Evolutionary conservation across 2,329 filamentous ascomycete genomes (phyloP), one percentile per base, ranked within the genome.

Genomic region (Polytolypa hystricis): DNA sequence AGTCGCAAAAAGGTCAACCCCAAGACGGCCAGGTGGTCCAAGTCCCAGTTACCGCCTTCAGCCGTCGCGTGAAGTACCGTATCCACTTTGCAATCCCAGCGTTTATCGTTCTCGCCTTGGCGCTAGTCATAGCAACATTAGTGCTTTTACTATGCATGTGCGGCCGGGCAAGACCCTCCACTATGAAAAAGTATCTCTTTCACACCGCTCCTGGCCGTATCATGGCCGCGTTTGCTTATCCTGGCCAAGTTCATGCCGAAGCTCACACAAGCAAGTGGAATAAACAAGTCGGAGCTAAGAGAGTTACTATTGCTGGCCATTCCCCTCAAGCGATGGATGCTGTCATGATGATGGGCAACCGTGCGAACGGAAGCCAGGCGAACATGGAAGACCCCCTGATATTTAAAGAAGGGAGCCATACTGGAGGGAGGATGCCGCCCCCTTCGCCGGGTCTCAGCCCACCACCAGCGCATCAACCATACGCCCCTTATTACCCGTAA

Each of bases 101-200:
- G 55, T 35, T 67, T 59, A 40, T 75, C 69, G 38, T 63, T 65
- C 39, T 70, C 69, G 19, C 66, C 67, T 28, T 67, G 62, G 38
- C 68, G 65, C 14, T 68, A 65, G 32, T 66, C 60, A 32, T 67
- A 62, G 30, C 57, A 61, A 29, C 59, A 52, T 9, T 33, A 11
- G 49, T 49, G 6, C 45, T 44, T 35, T 44, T 48, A 23, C 50
- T 54, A 14, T 54, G 50, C 48, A 57, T 62, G 9, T 39, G 33
- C 20, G 43, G 43, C 12, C 32, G 36, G 16, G 41, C 43, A 3
- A 39, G 38, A 35, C 43, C 43, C 15, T 41, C 41, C 3, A 31
- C 27, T 11, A 38, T 45, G 27, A 35, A 35, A 28, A 41, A 35
- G 21, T 36, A 40, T 29, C 33, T 45, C 11, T 40, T 33, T 34